phyloP scores from a whole-genome alignment of 2,329 filamentous ascomycete species.

The Albifimbria verrucaria region DNA sequence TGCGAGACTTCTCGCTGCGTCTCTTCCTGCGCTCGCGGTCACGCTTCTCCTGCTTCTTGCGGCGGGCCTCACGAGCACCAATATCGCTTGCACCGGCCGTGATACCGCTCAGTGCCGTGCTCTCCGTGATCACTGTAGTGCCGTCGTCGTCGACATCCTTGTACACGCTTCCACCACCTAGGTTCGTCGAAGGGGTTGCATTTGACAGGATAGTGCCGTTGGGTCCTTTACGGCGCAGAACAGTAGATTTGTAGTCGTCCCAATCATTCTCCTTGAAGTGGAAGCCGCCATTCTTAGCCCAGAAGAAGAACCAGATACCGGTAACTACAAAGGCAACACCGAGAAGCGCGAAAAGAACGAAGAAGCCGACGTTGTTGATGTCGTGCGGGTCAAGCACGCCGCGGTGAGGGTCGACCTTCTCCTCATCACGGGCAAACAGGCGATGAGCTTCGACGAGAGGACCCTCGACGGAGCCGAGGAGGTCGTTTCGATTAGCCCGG shows the following conservation, averaged over 20 bases:
- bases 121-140: slow-evolving; percentile 43
- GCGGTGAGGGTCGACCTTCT: slow-evolving; percentile 34
- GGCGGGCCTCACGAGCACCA: slow-evolving; percentile 51
- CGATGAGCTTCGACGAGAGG: slow-evolving; percentile 39
- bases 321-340: slow-evolving; percentile 71
- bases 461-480: slow-evolving; percentile 30
- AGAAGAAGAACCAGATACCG: slow-evolving; percentile 97
- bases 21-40: slow-evolving; percentile 32
- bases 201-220: slow-evolving; percentile 83
- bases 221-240: slow-evolving; percentile 81
- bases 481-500: slow-evolving; percentile 19
- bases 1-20: slow-evolving; percentile 40
- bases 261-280: slow-evolving; percentile 82
- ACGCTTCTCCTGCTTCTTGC: slow-evolving; percentile 49
- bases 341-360: slow-evolving; percentile 82
- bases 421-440: slow-evolving; percentile 31
- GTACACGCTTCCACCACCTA: slow-evolving; percentile 86
- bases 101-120: slow-evolving; percentile 48
- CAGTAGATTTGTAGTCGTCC: slow-evolving; percentile 98
- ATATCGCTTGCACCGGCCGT: slow-evolving; percentile 57
- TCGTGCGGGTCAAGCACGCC: slow-evolving; percentile 52
- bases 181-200: slow-evolving; percentile 75
- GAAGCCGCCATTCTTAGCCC: slow-evolving; percentile 95
- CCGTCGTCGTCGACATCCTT: slow-evolving; percentile 61
- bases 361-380: slow-evolving; percentile 68